Evolutionary conservation across 495 filamentous ascomycete genomes (phyloP), one percentile per base, ranked within the genome.

Genomic region (Aspergillus sclerotioniger): DNA sequence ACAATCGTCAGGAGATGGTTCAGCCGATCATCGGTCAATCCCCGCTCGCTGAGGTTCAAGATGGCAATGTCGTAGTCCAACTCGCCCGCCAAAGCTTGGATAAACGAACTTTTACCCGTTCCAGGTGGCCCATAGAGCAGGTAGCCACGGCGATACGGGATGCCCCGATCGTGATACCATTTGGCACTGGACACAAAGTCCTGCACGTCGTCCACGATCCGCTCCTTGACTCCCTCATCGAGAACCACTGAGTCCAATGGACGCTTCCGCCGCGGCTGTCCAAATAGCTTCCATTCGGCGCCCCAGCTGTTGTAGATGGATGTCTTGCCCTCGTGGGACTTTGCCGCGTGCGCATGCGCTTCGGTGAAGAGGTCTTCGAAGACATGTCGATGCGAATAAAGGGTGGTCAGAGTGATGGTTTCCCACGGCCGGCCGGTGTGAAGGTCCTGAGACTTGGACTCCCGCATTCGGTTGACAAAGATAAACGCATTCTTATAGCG

Each of bases 101-200:
- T 95, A 69, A 98, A 98, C 2, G 90, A 95, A 62, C 87, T 96
- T 72, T 98, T 98, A 19, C 94, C 94, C 15, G 90, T 95, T 2
- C 94, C 94, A 0, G 94, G 95, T 3, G 93, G 92, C 0, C 94
- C 94, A 67, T 96, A 92, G 5, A 98, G 82, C 39, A 98, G 80
- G 71, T 98, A 98, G 1, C 94, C 94, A 19, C 94, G 81, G 32
- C 94, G 86, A 60, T 98, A 98, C 1, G 94, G 94, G 61, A 98
- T 96, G 7, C 94, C 94, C 7, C 94, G 87, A 66, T 97, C 90
- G 28, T 92, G 82, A 63, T 98, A 98, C 94, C 94, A 98, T 41
- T 86, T 80, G 31, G 86, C 81, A 31, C 89, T 85, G 1, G 70
- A 78, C 37, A 96, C 73, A 61, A 98, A 98, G 59, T 93, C 90